Evolutionary conservation across 2,329 filamentous ascomycete genomes (phyloP).

Genomic region (Fusarium scirpi): DNA sequence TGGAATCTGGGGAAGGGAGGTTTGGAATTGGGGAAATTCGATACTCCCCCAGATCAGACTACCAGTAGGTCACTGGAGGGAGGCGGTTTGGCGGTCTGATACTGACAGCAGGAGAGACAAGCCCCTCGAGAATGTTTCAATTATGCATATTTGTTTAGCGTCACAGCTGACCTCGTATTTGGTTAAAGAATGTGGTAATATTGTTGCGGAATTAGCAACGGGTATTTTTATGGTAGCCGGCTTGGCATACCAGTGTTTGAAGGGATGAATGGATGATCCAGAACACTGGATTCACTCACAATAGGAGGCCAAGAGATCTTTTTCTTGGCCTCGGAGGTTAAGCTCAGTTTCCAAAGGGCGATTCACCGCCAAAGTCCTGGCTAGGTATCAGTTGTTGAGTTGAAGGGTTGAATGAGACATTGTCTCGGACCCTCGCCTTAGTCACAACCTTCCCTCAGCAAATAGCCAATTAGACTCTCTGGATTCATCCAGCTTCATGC

Average conservation of each 20-base stretch:
- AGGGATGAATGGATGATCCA: neutral
- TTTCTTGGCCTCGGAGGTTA: neutral
- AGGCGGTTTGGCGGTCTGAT: neutral
- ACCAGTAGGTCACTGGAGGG: neutral
- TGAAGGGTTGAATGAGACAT: slow-evolving; percentile 23
- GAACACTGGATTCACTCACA: rapidly evolving
- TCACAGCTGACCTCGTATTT: neutral
- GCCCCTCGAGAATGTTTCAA: slow-evolving; percentile 29
- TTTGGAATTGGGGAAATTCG: slow-evolving; percentile 36
- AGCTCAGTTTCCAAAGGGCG: neutral
- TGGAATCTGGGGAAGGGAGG: slow-evolving; percentile 16
- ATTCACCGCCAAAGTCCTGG: neutral
- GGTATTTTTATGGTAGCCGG: neutral
- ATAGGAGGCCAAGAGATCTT: neutral
- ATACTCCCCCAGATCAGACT: slow-evolving; percentile 24
- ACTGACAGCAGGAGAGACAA: neutral
- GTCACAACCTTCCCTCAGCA: neutral
- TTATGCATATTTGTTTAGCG: neutral
- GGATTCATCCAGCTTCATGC: neutral
- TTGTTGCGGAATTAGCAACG: neutral
- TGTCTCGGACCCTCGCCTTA: slow-evolving; percentile 35
- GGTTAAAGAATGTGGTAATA: slow-evolving; percentile 10
- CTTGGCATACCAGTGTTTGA: neutral
- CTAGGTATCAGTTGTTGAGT: neutral
- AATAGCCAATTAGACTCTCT: neutral